Evolutionary conservation across 2,329 filamentous ascomycete genomes (phyloP), one percentile per base, ranked within the genome.

Genomic region (Ophiocordyceps camponoti-rufipedis): DNA sequence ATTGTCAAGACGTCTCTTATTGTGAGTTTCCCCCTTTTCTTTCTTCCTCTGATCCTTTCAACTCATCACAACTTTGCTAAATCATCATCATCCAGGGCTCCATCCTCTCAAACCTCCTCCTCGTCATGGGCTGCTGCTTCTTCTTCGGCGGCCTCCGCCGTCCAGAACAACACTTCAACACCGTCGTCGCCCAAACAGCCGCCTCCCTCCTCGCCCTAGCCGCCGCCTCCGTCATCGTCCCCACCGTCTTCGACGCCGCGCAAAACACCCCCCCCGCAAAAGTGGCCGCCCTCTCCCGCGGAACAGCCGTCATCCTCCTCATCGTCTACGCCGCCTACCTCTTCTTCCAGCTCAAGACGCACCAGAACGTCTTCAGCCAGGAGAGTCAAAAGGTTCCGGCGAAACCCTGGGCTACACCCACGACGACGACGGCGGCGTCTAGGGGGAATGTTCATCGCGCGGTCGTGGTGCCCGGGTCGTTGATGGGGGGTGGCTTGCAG

Each of bases 1-100:
- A 88, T 96, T 52, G 89, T 96, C 16, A 91, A 96, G 66, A 83
- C 89, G 18, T 94, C 86, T 51, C 32, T 94, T 54, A 94, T 94
- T 49, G 85, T 95, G 41, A 12, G 32, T 35, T 95, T 52, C 86
- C 95, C 28, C 89, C 89, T 0, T 94, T 87, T 6, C 85, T 89
- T 5, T 94, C 94, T 58, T 74, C 84, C 50, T 65, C 69, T 13
- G 62, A 96, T 96, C n/a, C n/a, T n/a, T n/a, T n/a, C n/a, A n/a
- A n/a, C n/a, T n/a, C n/a, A n/a, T n/a, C n/a, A n/a, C n/a, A n/a
- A n/a, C n/a, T n/a, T n/a, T n/a, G n/a, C n/a, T n/a, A n/a, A n/a
- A n/a, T n/a, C n/a, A n/a, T n/a, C n/a, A n/a, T n/a, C n/a, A n/a
- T n/a, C n/a, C n/a, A n/a, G 33, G 89, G 91, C 43, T 93, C 85